These are phyloP conservation scores for Byssothecium circinans DNA, from an alignment of 2,329 filamentous ascomycete species.

Conservation along the genomic window DNA sequence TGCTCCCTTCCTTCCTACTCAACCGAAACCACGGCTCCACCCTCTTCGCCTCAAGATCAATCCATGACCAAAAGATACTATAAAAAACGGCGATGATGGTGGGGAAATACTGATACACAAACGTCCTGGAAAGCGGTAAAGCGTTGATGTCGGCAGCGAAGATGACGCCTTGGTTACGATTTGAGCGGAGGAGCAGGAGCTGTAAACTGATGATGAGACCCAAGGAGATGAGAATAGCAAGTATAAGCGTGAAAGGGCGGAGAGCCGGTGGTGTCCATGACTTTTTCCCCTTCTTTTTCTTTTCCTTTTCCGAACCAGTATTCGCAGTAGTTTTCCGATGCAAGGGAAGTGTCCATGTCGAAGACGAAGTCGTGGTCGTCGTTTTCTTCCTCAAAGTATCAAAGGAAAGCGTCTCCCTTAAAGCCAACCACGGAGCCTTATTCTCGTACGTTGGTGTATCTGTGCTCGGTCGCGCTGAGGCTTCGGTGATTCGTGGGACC, in stretches of 20 bases:
- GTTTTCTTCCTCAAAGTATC: background rate
- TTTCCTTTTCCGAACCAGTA: background rate
- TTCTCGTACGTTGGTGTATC: background rate
- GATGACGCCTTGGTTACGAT: constrained; percentile 47
- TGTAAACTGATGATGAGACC: constrained; percentile 51
- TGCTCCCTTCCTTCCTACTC: constrained; percentile 50
- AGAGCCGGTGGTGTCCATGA: constrained; percentile 27
- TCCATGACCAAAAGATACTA: constrained; percentile 61
- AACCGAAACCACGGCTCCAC: constrained; percentile 64
- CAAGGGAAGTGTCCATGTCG: background rate
- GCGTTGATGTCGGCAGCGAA: constrained; percentile 34
- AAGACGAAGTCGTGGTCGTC: background rate
- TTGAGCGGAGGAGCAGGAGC: constrained; percentile 46
- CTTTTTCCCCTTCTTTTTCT: background rate
- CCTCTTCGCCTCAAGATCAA: constrained; percentile 61
- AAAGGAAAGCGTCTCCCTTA: background rate
- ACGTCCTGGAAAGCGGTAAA: constrained; percentile 43
- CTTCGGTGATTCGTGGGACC: background rate
- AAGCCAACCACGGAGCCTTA: background rate
- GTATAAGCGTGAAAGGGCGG: constrained; percentile 14
- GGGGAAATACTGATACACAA: constrained; percentile 54
- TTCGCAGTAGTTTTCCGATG: background rate
- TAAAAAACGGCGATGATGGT: constrained; percentile 59
- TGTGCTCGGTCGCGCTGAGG: background rate
- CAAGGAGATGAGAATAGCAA: constrained; percentile 15